Base-by-base conservation (phyloP, 352 stramenopile species). In the Pythium phragmitis region DNA sequence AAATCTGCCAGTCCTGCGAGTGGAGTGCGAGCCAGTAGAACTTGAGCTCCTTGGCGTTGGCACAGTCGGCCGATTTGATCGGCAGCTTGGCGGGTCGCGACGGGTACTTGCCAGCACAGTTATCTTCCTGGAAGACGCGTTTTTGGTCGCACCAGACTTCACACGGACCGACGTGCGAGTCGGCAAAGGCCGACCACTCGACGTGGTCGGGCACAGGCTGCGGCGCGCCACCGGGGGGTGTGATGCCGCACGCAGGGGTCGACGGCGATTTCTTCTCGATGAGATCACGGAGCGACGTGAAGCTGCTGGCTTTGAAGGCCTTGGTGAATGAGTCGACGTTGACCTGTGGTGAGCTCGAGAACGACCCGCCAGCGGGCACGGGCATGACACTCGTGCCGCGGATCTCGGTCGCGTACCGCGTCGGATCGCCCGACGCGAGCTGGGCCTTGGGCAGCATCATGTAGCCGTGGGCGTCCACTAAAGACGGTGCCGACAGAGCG, bases 321-420 rank as follows among this genome's bases (percentile, higher is more conserved):
- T 56, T 61, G 16, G 50, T 60, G 59, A 65, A 77, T 39, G 70
- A 60, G 37, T 66, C 47, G 23, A 63, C 50, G 67, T 74, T 77
- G 37, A 61, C 57, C 33, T 53, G 34, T 9, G 59, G 57, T 43
- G 71, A 63, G 54, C 50, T 65, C 46, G 50, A 63, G 62, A 68
- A 88, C 54, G 76, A 81, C 69, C 77, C 78, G 39, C 76, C 79
- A 13, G 36, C 56, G 2, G 74, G 79, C 34, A 74, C 68, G 16
- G 70, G 73, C 36, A 88, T 64, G 21, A 67, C 58, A 1, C 39
- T 57, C 2, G 59, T 51, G n/a, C 76, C 69, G 58, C 83, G 67
- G 43, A 88, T 82, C 12, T 48, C 30, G 21, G 48, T 37, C 7
- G n/a, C 52, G 52, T 34, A 62, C 39, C 41, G 16, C 17, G 61